Base-by-base conservation (phyloP, 192 early-diverging fungal species). In the Allomyces macrogynus region DNA sequence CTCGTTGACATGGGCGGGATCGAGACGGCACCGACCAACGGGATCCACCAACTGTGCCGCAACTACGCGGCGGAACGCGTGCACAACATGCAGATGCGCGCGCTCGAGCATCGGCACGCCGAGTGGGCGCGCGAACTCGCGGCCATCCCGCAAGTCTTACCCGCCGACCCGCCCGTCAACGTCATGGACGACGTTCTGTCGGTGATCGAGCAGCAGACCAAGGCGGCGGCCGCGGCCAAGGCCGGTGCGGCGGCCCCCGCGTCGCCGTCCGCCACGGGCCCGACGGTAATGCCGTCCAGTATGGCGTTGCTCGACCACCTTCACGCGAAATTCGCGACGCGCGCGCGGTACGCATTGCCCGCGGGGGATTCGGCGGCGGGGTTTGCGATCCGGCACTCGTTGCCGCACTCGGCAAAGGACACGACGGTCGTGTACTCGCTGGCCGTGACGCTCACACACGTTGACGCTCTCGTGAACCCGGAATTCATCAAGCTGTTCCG, bases 11-110 rank as follows among this genome's bases (percentile, higher is more conserved):
- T 57, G 49, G 49, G 49, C 49, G 49, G 49, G 16, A n/a, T 57
- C 49, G 49, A 57, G 12, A 20, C 49, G 16, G 20, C 49, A 10
- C 49, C 12, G 16, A n/a, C 49, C 49, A 57, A 57, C 49, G 49
- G 16, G 49, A n/a, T n/a, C 49, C 49, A 57, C 49, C 49, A 57
- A n/a, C 49, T 57, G 49, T 57, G 49, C 49, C 49, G 49, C 49
- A 57, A 57, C 20, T 57, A 57, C 49, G 49, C 49, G 49, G 20
- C 88, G 74, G 92, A 97, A 73, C 82, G 91, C 64, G 73, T 94
- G 20, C 86, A 91, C 67, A 78, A 84, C 65, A 89, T 90, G 66
- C 70, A 83, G 65, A 75, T 83, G 61, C 78, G 82, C 57, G 80
- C 85, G 60, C 71, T 89, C 62, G 87, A 92, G 65, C 89, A 91